Percentiles rank a stretch among this genome's conserved stretches.
Evolutionary conservation across 2,329 filamentous ascomycete genomes (phyloP).

Genomic region (Macroventuria anomochaeta): DNA sequence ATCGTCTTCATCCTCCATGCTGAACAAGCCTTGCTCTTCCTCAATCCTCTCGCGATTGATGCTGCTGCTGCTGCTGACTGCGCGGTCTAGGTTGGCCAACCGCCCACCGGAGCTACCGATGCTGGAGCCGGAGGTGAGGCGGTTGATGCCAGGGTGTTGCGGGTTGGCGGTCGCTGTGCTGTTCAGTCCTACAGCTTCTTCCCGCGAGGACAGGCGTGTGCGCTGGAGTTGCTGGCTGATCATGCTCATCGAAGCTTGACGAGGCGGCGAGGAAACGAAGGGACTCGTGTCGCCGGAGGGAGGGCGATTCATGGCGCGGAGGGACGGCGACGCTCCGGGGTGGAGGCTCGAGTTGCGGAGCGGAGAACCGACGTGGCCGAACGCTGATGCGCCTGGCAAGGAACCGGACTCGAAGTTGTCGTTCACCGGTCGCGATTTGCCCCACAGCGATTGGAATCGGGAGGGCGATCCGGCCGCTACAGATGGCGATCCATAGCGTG

Average conservation of each 20-base stretch:
- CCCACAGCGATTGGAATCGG: constrained; percentile 65
- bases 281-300: constrained; percentile 57
- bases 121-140: constrained; percentile 43
- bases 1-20: constrained; percentile 52
- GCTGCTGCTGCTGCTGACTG: constrained; percentile 50
- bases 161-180: constrained; percentile 32
- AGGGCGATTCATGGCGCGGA: constrained; percentile 59
- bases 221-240: constrained; percentile 64
- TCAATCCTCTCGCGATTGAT: constrained; percentile 51
- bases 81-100: constrained; percentile 44
- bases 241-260: constrained; percentile 66
- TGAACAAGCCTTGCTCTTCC: constrained; percentile 52
- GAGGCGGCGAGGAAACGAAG: constrained; percentile 61
- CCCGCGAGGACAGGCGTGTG: constrained; percentile 49
- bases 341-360: constrained; percentile 66
- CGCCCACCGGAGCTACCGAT: constrained; percentile 40
- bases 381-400: constrained; percentile 52
- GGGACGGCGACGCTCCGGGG: constrained; percentile 57
- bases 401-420: constrained; percentile 51
- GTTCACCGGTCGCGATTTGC: constrained; percentile 56
- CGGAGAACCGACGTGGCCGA: constrained; percentile 70
- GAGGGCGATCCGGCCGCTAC: constrained; percentile 63
- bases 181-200: constrained; percentile 22
- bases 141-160: constrained; percentile 72
- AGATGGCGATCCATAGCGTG: constrained; percentile 59